A percentile compares a stretch with the other conserved stretches of the same genome.
These are phyloP conservation scores for Hygrophila difformis DNA, from an alignment of 257 asterid species.

Conservation along the genomic window DNA sequence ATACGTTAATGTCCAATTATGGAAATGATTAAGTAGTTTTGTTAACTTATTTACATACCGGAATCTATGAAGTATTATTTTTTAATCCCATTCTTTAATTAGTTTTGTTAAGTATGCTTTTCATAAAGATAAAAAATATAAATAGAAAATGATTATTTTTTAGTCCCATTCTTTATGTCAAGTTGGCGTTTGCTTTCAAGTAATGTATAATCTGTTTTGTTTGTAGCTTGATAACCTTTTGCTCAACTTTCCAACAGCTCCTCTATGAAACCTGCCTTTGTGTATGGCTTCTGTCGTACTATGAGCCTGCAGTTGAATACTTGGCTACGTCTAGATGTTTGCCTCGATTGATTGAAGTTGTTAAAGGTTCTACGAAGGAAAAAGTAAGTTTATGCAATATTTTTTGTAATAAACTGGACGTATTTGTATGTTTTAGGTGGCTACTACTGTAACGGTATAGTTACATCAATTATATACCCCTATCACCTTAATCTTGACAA, in stretches of 20 bases:
- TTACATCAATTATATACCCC: constrained; percentile 11
- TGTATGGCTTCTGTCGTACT: constrained; percentile 87
- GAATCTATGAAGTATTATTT: no score
- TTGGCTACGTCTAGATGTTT: constrained; percentile 71
- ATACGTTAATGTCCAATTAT: background rate
- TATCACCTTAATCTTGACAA: constrained; percentile 5
- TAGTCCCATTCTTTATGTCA: no score
- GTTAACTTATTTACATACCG: background rate
- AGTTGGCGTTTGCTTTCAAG: no score
- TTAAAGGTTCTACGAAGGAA: constrained; percentile 88
- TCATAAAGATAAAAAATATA: no score
- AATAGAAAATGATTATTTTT: no score
- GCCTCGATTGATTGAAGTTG: constrained; percentile 66
- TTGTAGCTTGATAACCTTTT: constrained; percentile 5
- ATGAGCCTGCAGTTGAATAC: constrained; percentile 76
- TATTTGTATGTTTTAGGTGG: constrained; percentile 11
- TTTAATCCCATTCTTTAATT: no score
- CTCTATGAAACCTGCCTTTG: constrained; percentile 87
- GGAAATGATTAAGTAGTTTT: background rate
- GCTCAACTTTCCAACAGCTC: constrained; percentile 48
- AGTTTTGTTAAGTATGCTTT: no score
- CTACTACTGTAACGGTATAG: constrained; percentile 2
- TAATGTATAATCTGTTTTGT: no score
- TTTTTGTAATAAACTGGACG: constrained; percentile 5
- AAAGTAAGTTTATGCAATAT: constrained; percentile 36